Evolutionary conservation across 1,139 yeast species (phyloP), one percentile per base, ranked within the genome.

Genomic region (Yamadazyma oceani): DNA sequence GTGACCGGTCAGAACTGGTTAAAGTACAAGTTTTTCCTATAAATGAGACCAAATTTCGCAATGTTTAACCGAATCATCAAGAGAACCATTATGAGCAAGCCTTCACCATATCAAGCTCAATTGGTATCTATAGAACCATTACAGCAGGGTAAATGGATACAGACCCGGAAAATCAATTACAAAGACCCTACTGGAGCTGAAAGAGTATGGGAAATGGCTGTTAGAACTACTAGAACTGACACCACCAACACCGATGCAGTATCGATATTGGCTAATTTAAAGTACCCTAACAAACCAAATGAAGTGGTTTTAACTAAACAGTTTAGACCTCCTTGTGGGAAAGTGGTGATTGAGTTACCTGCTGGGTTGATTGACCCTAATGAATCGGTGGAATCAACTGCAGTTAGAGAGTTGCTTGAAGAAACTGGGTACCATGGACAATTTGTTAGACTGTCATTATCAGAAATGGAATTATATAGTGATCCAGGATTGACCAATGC

Each of bases 401-500:
- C 97, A 0, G 72, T 82, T 38, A 74, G 98, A 43, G 98, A 92
- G 59, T 66, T 92, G 45, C 71, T 74, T 37, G 98, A 92, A 59
- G 98, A 92, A 57, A 90, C 97, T 0, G 98, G 98, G 0, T 90
- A 85, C 55, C 66, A 81, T 35, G 92, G 94, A 4, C 80, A 73
- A 17, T 68, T 77, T 40, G 53, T 70, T 12, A 64, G 70, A 8
- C 66, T 64, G 41, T 72, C 86, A 6, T 78, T 82, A 3, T 58
- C 75, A 13, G 46, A 49, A 3, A 35, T 35, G n/a, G 50, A 54
- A 12, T 73, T 86, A 54, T 90, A 67, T 62, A 85, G 87, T 51
- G 98, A 92, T 58, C 97, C 98, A 1, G 96, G 98, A 0, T 82
- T 92, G 55, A 85, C 96, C 49, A 89, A 90, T 60, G 94, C 97